Base-by-base conservation (phyloP, 2,329 filamentous ascomycete species). In the Phyllosticta citriasiana region DNA sequence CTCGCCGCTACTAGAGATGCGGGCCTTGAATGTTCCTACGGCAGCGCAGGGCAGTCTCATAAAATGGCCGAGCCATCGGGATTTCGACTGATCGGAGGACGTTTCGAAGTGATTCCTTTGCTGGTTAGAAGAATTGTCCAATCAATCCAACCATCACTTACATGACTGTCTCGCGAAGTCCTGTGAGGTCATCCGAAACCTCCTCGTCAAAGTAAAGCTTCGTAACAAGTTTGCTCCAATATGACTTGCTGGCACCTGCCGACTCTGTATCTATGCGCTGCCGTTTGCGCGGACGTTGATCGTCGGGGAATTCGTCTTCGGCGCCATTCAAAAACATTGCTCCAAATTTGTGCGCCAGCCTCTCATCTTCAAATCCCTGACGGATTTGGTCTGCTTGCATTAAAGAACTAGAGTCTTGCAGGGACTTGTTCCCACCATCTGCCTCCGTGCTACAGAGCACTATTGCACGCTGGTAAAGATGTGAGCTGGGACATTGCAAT, bases 21-120 rank as follows among this genome's bases (percentile, higher is more conserved):
- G 19, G n/a, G 59, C 55, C 26, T 47, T 51, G 24, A 62, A 40
- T 1, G 60, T 55, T 6, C 51, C 55, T n/a, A 55, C 35, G 9
- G 60, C 55, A 55, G 55, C 60, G 53, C 60, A 62, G 5, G 60
- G 60, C 5, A 61, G 47, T 55, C 59, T 47, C 55, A 61, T 57
- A 19, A 62, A 26, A 7, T 47, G 40, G 14, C n/a, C n/a, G 14
- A 47, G 40, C 40, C 40, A 47, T 47, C 14, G 40, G 16, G 40
- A 47, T 47, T 47, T 47, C 4, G 40, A 47, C 14, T 47, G 40
- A 7, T 47, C 40, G 40, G 40, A 47, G 4, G 40, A 47, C 16
- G 40, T n/a, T 47, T 16, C 40, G 40, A 47, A 47, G 40, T 47
- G 14, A n/a, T 4, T 5, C 40, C 40, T 47, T 5, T n/a, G 6